Evolutionary conservation across 176 grass and related monocot genomes (phyloP).

Genomic region (Musa itinerans): DNA sequence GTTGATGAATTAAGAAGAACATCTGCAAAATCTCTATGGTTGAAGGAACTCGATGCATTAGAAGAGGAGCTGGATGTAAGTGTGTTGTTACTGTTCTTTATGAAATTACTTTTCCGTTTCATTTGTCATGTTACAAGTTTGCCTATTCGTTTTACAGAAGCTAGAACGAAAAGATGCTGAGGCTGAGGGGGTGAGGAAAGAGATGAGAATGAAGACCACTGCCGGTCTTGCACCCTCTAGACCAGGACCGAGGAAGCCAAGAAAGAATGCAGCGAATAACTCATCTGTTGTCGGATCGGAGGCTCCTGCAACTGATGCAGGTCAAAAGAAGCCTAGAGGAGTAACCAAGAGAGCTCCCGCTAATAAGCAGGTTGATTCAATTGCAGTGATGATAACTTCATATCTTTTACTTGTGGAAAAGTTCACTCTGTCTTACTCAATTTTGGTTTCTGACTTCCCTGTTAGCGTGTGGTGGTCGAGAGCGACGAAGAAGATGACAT

Average conservation of each 20-base stretch:
- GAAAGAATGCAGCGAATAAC: slow-evolving; percentile 21
- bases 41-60: slow-evolving; percentile 65
- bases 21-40: slow-evolving; percentile 43
- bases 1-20: slow-evolving; percentile 45
- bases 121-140: not conserved
- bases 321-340: slow-evolving; percentile 16
- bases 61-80: slow-evolving; percentile 83
- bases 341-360: slow-evolving; percentile 31
- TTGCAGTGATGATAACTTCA: not conserved
- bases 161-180: slow-evolving; percentile 31
- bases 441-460: not conserved
- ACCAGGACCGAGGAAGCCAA: slow-evolving; percentile 30
- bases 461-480: slow-evolving; percentile 23
- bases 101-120: not conserved
- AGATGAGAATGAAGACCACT: slow-evolving; percentile 11
- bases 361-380: slow-evolving; percentile 29
- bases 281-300: not conserved
- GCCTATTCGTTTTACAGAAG: slow-evolving; percentile 20
- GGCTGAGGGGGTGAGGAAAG: slow-evolving; percentile 17
- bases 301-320: slow-evolving; percentile 6
- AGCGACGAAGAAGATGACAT: slow-evolving; percentile 31
- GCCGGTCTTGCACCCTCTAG: not conserved
- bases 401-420: not conserved
- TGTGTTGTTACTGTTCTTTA: slow-evolving; percentile 1
- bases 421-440: not conserved